Percentiles rank a stretch among this genome's conserved stretches.
phyloP scores from a whole-genome alignment of 75 land plant species.

The Cunninghamia lanceolata region DNA sequence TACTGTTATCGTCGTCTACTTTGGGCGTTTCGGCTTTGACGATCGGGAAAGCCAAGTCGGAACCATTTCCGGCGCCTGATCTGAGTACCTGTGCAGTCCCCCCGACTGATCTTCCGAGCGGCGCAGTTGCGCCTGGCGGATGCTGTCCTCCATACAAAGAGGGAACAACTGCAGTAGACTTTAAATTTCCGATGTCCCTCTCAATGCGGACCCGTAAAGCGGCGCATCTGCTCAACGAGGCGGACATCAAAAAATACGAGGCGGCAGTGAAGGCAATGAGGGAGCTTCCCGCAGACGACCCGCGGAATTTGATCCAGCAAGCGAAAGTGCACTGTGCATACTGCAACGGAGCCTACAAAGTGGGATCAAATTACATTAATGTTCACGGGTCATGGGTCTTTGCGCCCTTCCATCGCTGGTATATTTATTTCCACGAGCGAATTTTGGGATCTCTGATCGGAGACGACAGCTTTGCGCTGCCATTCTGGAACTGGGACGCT shows the following conservation, averaged over 20 bases:
- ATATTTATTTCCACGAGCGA: conserved; percentile 59
- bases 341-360: conserved; percentile 38
- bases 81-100: conserved; percentile 29
- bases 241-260: conserved; percentile 27
- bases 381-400: conserved; percentile 62
- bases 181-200: conserved; percentile 6
- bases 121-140: conserved; percentile 20
- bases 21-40: too few species aligned
- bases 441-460: conserved; percentile 53
- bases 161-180: conserved; percentile 17
- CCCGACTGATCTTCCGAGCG: conserved; percentile 22
- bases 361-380: conserved; percentile 36
- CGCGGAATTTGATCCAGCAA: conserved; percentile 23
- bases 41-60: not conserved
- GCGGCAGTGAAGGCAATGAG: conserved; percentile 17
- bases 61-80: conserved; percentile 28
- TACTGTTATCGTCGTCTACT: too few species aligned
- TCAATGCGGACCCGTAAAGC: conserved; percentile 27
- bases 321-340: conserved; percentile 43
- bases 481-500: conserved; percentile 71
- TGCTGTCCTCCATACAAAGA: conserved; percentile 28
- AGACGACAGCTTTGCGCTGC: conserved; percentile 57
- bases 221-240: conserved; percentile 20
- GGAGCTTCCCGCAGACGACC: conserved; percentile 25
- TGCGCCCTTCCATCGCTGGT: conserved; percentile 63